phyloP scores from a whole-genome alignment of 2,329 filamentous ascomycete species.

The Fusarium sp. region DNA sequence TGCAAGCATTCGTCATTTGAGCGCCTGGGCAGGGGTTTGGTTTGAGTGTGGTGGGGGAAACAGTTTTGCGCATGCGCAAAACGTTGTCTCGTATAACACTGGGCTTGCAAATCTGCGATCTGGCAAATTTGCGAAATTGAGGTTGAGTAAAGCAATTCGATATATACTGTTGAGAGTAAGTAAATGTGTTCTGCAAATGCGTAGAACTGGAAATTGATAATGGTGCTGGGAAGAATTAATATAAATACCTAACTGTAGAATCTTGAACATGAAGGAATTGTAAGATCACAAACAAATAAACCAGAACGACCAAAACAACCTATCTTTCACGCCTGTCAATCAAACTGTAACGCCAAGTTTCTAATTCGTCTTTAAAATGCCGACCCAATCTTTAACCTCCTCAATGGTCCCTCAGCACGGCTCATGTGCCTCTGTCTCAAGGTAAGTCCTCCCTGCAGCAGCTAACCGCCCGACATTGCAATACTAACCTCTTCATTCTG shows the following conservation, averaged over 20 bases:
- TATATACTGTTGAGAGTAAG: not conserved
- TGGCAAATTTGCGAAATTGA: not conserved
- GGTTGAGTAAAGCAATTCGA: not conserved
- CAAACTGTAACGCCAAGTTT: not conserved
- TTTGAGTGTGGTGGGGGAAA: too few species aligned
- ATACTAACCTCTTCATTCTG: not conserved
- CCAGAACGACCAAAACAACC: not conserved
- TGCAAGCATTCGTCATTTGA: not conserved
- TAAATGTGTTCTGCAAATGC: not conserved
- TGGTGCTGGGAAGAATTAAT: not conserved
- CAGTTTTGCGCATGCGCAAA: conserved; percentile 17
- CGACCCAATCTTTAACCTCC: not conserved
- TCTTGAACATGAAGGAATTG: not conserved
- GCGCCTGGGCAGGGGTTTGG: not conserved
- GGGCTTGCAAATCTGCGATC: not conserved
- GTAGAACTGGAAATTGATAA: not conserved
- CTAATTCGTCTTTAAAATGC: not conserved
- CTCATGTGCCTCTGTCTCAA: conserved; percentile 1
- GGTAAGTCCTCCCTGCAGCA: not conserved
- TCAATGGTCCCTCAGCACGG: conserved; percentile 2
- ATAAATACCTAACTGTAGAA: not conserved
- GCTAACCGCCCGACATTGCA: not conserved
- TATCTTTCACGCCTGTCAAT: too few species aligned
- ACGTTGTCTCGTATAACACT: not conserved
- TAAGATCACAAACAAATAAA: not conserved